These are phyloP conservation scores for Hypoxylon trugodes DNA, from an alignment of 495 filamentous ascomycete genomes.

Conservation along the genomic window DNA sequence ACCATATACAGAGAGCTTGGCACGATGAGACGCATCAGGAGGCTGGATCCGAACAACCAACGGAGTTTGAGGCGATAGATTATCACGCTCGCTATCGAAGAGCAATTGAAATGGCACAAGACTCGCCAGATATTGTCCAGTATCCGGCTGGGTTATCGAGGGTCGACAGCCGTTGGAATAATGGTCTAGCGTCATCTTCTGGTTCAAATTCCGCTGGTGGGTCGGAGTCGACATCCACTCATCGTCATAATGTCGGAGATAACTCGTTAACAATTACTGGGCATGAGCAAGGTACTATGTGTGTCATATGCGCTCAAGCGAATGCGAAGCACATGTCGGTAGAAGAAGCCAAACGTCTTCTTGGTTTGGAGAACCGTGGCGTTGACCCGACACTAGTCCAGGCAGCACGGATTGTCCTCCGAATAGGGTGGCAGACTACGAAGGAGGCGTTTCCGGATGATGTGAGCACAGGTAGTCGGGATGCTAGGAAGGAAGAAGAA, in stretches of 20 bases:
- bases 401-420: not conserved
- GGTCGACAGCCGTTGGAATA: too few relatives aligned
- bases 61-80: not conserved
- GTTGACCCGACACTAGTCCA: too few relatives aligned
- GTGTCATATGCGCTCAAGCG: too few relatives aligned
- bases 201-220: not conserved
- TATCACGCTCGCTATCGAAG: slow-evolving; percentile 7
- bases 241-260: too few relatives aligned
- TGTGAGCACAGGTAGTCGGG: not conserved
- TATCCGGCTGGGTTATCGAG: not conserved
- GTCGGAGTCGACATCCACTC: not conserved
- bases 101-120: not conserved
- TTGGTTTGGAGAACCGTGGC: too few relatives aligned
- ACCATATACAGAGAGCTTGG: not conserved
- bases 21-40: not conserved
- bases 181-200: too few relatives aligned
- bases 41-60: not conserved
- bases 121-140: not conserved
- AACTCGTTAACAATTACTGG: too few relatives aligned
- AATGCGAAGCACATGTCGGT: too few relatives aligned
- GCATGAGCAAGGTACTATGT: too few relatives aligned
- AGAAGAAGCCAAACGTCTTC: too few relatives aligned
- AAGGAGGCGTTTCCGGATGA: slow-evolving; percentile 1
- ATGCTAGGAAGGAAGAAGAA: slow-evolving; percentile 6
- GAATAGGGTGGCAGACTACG: not conserved